phyloP scores from a whole-genome alignment of 768 basidiomycete genomes.

The Strobilomyces dryophilus region DNA sequence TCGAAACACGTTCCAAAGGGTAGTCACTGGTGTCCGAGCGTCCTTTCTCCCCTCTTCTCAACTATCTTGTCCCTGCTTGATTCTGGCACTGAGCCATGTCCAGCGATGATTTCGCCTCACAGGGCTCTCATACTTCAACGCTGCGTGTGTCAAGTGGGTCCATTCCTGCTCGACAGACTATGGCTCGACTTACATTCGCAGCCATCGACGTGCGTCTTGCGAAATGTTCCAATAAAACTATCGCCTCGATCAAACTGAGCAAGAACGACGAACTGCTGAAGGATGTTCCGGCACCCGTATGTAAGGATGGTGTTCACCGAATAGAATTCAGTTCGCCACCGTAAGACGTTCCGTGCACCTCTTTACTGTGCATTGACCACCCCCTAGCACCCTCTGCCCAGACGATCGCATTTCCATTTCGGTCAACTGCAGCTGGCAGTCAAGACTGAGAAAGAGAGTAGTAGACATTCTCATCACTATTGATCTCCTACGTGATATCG shows the following conservation, averaged over 20 bases:
- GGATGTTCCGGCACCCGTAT: neutral
- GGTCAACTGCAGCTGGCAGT: neutral
- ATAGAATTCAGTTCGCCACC: neutral
- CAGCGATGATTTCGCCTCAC: neutral
- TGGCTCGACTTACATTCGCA: neutral
- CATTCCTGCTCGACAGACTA: neutral
- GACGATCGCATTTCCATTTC: neutral
- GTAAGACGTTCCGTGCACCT: neutral
- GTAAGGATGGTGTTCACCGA: neutral
- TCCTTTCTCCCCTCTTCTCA: neutral
- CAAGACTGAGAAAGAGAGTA: neutral
- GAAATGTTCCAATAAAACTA: constrained; percentile 2
- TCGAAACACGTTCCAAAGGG: neutral
- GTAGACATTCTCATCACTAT: neutral
- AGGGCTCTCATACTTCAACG: neutral
- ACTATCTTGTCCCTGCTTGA: neutral
- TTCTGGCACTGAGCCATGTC: neutral
- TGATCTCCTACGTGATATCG: neutral
- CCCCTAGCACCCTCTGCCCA: neutral
- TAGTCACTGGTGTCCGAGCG: too few species aligned
- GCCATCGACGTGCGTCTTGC: constrained; percentile 6
- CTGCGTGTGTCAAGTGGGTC: constrained; percentile 6
- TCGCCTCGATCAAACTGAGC: neutral
- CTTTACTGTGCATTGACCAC: neutral
- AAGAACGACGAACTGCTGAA: neutral